Base-by-base conservation (phyloP, 192 early-diverging fungal genomes). In the Chytriomyces sp. region DNA sequence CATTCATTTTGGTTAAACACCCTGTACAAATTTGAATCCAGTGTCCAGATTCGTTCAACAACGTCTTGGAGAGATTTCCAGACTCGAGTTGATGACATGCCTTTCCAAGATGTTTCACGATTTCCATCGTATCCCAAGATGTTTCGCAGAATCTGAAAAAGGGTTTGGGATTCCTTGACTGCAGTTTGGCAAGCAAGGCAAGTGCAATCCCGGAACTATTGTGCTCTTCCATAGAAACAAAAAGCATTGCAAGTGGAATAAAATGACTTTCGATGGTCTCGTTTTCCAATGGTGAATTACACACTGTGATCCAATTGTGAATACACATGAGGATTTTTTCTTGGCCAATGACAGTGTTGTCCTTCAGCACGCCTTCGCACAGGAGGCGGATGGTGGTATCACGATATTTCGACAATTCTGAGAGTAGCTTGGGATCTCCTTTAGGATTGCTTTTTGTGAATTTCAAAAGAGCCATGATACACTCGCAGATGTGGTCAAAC, bases 1-100 rank as follows among this genome's bases (percentile, higher is more conserved):
- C 63, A 10, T 25, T 7, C 12, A 5, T 28, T 28, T 52, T 22
- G 14, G 40, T 38, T 14, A 52, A 28, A 26, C 39, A 65, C 8
- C 63, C 63, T 31, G 49, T 34, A 8, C 40, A 34, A 25, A 65
- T 19, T 44, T 65, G 63, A 25, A 49, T 17, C 63, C 63, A 65
- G 40, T 44, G 14, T 52, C 26, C 56, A 58, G 17, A 12, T 22
- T 30, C 56, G 28, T 58, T 30, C 44, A 49, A 22, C 44, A 58
- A 58, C 19, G 56, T 58, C 56, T 28, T n/a, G 14, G 56, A 58
- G 17, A 58, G 19, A 22, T 26, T 34, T 37, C 59, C 33, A 58
- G 56, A 14, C 56, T 58, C 19, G 22, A 58, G 7, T n/a, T 12
- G 41, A 44, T 12, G 41, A 44, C 10, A 58, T 26, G 26, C 26